Base-by-base conservation (phyloP, 2,329 filamentous ascomycete species). In the Shiraia sp. region DNA sequence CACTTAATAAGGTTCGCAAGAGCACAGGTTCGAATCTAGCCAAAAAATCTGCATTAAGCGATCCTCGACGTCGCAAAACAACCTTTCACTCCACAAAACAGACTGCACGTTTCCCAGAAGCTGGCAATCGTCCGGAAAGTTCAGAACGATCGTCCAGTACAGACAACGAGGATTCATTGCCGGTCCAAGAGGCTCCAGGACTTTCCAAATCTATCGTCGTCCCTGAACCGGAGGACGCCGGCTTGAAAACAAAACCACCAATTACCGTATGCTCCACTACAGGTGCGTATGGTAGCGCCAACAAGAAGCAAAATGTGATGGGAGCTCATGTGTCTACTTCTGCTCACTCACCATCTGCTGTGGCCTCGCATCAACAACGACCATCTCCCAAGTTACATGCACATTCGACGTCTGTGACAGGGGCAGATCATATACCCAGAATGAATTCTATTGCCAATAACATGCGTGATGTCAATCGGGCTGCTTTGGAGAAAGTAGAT, bases 321-420 rank as follows among this genome's bases (percentile, higher is more conserved):
- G 38, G 32, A 31, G 27, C 38, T 31, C 32, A 36, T 30, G 10
- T 17, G 10, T 35, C n/a, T n/a, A n/a, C n/a, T n/a, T n/a, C n/a
- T n/a, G n/a, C n/a, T n/a, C n/a, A n/a, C n/a, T n/a, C n/a, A n/a
- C n/a, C 19, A 8, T 22, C 19, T 22, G 8, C 19, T 8, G 8
- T 22, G 19, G 19, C 8, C 4, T 22, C 19, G 19, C 4, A 22
- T 22, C 4, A 22, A 8, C 4, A 22, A 22, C 8, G 8, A 4
- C 19, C 19, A 8, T 8, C 19, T 22, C 19, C 19, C 19, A 8
- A 4, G 4, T 22, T 22, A 22, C 4, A 22, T 22, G 19, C 19
- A 8, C 19, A 8, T 4, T 8, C 8, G 19, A 22, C 8, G 19
- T 22, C 19, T 22, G 19, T 5, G 8, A 22, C 19, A 8, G 19